Percentiles rank a stretch among this genome's conserved stretches.
Evolutionary conservation across 371 early-diverging fungal genomes (phyloP).

Genomic region (Syncephalastrum contaminatum): DNA sequence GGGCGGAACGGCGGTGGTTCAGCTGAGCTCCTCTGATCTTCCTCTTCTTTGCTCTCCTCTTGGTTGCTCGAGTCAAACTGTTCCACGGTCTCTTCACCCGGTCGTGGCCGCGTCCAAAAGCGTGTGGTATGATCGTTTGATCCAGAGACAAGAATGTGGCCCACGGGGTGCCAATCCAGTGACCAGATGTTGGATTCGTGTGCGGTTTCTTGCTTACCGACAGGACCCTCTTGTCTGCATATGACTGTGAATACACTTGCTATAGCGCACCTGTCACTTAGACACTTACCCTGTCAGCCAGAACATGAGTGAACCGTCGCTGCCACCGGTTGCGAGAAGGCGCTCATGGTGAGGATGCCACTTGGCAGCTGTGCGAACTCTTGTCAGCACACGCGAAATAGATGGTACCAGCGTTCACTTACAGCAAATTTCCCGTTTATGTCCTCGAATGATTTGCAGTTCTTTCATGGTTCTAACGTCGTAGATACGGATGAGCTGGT

Average conservation of each 20-base stretch:
- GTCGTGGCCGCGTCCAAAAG: constrained; percentile 98
- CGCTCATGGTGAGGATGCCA: constrained; percentile 97
- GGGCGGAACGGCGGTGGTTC: constrained; percentile 52
- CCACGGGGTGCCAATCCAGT: constrained; percentile 99
- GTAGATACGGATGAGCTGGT: constrained; percentile 94
- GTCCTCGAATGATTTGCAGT: constrained; percentile 87
- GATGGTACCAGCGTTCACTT: constrained; percentile 25
- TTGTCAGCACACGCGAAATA: neutral
- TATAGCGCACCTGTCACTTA: neutral
- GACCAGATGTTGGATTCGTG: constrained; percentile 98
- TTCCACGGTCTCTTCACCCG: constrained; percentile 75
- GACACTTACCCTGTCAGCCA: constrained; percentile 84
- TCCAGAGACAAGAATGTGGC: constrained; percentile 96
- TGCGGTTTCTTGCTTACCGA: constrained; percentile 84
- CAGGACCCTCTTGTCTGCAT: constrained; percentile 54
- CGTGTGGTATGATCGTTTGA: constrained; percentile 97
- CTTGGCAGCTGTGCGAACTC: constrained; percentile 61
- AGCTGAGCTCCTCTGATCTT: constrained; percentile 28
- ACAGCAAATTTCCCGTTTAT: constrained; percentile 95
- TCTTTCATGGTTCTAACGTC: constrained; percentile 98
- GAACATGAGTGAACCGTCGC: constrained; percentile 91
- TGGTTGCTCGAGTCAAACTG: constrained; percentile 63
- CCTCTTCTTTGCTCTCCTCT: constrained; percentile 46
- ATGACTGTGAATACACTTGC: neutral
- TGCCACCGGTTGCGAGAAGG: constrained; percentile 93